phyloP scores from a whole-genome alignment of 148 eudicot species.

The Bassia scoparia region DNA sequence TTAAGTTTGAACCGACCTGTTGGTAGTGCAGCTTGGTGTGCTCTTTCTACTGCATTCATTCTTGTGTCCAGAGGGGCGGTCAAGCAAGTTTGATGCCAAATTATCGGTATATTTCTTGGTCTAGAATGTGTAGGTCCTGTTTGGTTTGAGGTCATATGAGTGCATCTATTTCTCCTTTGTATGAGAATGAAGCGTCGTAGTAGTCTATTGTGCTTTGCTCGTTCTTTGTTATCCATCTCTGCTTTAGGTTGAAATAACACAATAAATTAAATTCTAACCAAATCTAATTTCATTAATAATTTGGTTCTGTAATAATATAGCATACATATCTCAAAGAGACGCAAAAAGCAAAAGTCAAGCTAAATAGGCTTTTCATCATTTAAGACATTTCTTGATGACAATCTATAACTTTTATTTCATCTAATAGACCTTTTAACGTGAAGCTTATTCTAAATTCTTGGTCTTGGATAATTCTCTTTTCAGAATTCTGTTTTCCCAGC shows the following conservation, averaged over 20 bases:
- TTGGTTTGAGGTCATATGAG: neutral
- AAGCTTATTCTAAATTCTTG: neutral
- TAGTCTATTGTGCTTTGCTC: neutral
- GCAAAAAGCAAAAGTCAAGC: neutral
- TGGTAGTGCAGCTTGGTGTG: neutral
- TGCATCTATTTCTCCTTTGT: neutral
- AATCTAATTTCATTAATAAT: neutral
- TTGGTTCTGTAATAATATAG: neutral
- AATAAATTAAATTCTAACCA: neutral
- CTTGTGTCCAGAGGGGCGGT: neutral
- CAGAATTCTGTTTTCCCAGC: neutral
- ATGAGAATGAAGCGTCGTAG: neutral
- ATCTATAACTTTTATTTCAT: neutral
- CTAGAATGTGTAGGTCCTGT: neutral
- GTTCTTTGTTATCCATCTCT: neutral
- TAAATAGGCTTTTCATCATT: neutral
- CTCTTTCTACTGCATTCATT: neutral
- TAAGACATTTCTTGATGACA: neutral
- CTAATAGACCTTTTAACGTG: no score
- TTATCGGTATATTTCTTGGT: neutral
- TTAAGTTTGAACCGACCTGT: neutral
- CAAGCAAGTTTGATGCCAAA: neutral
- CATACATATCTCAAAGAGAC: neutral
- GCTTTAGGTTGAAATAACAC: neutral
- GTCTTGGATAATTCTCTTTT: neutral